Conservation (phyloP, 495 filamentous ascomycete genomes). For the Amorphotheca resinae region DNA sequence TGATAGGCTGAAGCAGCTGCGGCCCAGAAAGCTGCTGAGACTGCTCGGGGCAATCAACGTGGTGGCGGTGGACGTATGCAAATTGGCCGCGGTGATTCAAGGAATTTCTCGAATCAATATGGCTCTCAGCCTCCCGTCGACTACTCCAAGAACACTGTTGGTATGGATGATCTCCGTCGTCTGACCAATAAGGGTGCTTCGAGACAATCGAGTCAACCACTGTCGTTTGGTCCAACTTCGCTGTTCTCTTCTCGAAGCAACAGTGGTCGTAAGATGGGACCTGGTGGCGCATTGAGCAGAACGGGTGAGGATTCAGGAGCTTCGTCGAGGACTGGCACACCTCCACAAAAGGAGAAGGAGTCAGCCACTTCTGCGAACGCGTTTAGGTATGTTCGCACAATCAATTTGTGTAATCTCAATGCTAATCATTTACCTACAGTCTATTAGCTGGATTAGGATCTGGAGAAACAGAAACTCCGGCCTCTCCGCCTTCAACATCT, state of each 20-base stretch:
- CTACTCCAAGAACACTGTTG: slow-evolving; percentile 65
- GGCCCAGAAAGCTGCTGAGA: slow-evolving; percentile 54
- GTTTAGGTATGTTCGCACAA: slow-evolving; percentile 56
- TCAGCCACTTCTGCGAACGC: slow-evolving; percentile 64
- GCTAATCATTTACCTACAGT: slow-evolving; percentile 14
- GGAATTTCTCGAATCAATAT: slow-evolving; percentile 57
- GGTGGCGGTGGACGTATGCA: slow-evolving; percentile 48
- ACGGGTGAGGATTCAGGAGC: slow-evolving; percentile 67
- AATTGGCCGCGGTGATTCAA: slow-evolving; percentile 73
- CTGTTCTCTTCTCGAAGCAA: slow-evolving; percentile 70
- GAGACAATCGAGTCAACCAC: slow-evolving; percentile 42
- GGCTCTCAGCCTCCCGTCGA: slow-evolving; percentile 52
- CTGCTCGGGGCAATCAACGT: slow-evolving; percentile 44
- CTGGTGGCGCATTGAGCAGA: slow-evolving; percentile 54
- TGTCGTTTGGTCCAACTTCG: slow-evolving; percentile 66
- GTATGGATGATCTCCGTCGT: slow-evolving; percentile 77
- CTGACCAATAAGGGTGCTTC: slow-evolving; percentile 42
- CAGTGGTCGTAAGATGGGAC: slow-evolving; percentile 70
- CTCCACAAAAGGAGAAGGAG: slow-evolving; percentile 59
- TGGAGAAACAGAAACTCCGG: slow-evolving; percentile 36
- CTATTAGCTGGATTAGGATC: slow-evolving; percentile 19
- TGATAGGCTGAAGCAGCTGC: slow-evolving; percentile 49
- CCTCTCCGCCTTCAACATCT: slow-evolving; percentile 51
- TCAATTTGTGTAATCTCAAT: not conserved
- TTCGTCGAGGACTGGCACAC: slow-evolving; percentile 80